These are phyloP conservation scores for Epichloe typhina DNA, from an alignment of 2,329 filamentous ascomycete species.

Conservation along the genomic window DNA sequence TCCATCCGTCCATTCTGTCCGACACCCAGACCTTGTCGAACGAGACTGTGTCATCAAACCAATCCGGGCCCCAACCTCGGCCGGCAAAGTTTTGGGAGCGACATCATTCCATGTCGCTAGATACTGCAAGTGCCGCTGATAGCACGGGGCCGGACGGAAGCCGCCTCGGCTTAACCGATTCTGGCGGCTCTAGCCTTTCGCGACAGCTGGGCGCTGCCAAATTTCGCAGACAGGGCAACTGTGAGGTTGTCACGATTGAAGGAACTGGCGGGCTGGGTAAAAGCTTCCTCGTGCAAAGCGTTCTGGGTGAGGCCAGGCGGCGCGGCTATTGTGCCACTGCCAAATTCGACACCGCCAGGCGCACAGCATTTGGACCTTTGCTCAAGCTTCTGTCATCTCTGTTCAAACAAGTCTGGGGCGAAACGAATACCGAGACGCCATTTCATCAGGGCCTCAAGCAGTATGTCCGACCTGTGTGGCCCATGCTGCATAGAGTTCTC, in stretches of 20 bases:
- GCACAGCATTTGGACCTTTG: slow-evolving; percentile 48
- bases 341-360: slow-evolving; percentile 50
- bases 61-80: slow-evolving; percentile 26
- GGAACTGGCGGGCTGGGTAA: slow-evolving; percentile 53
- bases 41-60: slow-evolving; percentile 34
- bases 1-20: slow-evolving; percentile 27
- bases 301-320: slow-evolving; percentile 45
- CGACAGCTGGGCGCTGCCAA: slow-evolving; percentile 43
- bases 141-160: slow-evolving; percentile 27
- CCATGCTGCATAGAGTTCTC: slow-evolving; percentile 46
- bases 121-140: slow-evolving; percentile 34
- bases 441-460: slow-evolving; percentile 50
- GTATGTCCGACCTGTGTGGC: slow-evolving; percentile 51
- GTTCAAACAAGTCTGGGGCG: slow-evolving; percentile 55
- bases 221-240: slow-evolving; percentile 47
- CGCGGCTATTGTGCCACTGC: slow-evolving; percentile 52
- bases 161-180: slow-evolving; percentile 31
- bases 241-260: slow-evolving; percentile 48
- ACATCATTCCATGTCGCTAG: slow-evolving; percentile 36
- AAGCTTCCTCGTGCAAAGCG: slow-evolving; percentile 49
- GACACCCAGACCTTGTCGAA: slow-evolving; percentile 28
- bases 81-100: slow-evolving; percentile 36
- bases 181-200: slow-evolving; percentile 35
- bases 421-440: slow-evolving; percentile 49
- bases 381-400: slow-evolving; percentile 52